Conservation (phyloP, 2,329 filamentous ascomycete species). For the Fusarium nodosum region DNA sequence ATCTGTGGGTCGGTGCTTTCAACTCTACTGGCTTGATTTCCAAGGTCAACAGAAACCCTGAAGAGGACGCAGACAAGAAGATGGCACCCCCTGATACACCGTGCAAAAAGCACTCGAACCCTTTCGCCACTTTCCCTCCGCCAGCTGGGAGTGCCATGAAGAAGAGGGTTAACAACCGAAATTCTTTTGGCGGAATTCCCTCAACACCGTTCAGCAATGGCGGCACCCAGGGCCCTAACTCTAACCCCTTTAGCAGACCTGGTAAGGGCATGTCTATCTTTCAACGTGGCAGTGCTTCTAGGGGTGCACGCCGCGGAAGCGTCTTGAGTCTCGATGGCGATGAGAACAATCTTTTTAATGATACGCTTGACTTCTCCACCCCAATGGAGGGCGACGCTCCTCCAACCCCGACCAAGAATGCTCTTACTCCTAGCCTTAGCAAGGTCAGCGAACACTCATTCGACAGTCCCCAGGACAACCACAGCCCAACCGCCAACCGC, state of each 20-base stretch:
- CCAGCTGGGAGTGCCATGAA: conserved; percentile 72
- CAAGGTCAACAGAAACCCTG: conserved; percentile 88
- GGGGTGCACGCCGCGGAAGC: conserved; percentile 71
- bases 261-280: conserved; percentile 77
- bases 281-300: conserved; percentile 64
- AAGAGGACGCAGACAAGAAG: conserved; percentile 73
- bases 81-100: conserved; percentile 91
- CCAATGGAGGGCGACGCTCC: conserved; percentile 74
- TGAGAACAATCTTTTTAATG: conserved; percentile 67
- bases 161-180: conserved; percentile 71
- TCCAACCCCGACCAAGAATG: conserved; percentile 92
- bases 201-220: conserved; percentile 83
- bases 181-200: conserved; percentile 79
- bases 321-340: conserved; percentile 86
- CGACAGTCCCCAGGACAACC: conserved; percentile 54
- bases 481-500: conserved; percentile 62
- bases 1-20: conserved; percentile 83
- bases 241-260: conserved; percentile 66
- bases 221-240: conserved; percentile 60
- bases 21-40: conserved; percentile 95
- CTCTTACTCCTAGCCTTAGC: conserved; percentile 59
- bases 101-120: conserved; percentile 85
- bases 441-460: conserved; percentile 57
- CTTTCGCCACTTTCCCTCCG: conserved; percentile 76
- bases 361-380: conserved; percentile 48